A percentile compares a stretch with the other conserved stretches of the same genome.
These are phyloP conservation scores for Brassica balearica DNA, from an alignment of 441 rosid genomes.

Conservation along the genomic window DNA sequence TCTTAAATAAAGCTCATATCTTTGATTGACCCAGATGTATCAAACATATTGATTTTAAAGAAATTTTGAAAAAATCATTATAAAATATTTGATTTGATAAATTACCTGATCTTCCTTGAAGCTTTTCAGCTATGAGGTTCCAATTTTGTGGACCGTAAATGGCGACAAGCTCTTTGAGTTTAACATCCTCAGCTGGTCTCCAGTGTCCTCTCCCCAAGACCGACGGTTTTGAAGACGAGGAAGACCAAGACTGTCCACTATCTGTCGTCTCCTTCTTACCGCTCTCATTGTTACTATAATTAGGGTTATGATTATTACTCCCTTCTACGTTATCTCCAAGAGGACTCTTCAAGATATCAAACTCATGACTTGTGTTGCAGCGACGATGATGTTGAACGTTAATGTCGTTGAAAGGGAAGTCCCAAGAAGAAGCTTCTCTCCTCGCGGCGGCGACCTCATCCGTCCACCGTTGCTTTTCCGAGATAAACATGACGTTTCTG, in stretches of 20 bases:
- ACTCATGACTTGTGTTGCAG: constrained; percentile 36
- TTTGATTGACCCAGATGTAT: constrained; percentile 8
- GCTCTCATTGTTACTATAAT: constrained; percentile 36
- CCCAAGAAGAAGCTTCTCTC: constrained; percentile 43
- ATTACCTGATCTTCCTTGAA: constrained; percentile 90
- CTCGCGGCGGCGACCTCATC: constrained; percentile 39
- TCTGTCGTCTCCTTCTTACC: constrained; percentile 42
- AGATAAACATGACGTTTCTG: constrained; percentile 30
- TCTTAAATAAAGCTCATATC: constrained; percentile 9
- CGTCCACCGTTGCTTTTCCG: constrained; percentile 43
- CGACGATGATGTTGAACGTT: constrained; percentile 35
- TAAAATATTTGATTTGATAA: not conserved
- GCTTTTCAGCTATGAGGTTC: constrained; percentile 94
- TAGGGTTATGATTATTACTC: constrained; percentile 33
- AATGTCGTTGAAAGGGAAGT: constrained; percentile 38
- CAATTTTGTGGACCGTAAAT: constrained; percentile 95
- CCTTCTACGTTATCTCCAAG: constrained; percentile 36
- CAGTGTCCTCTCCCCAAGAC: constrained; percentile 79
- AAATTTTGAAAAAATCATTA: not conserved
- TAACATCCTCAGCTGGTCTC: constrained; percentile 93
- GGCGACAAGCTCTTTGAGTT: constrained; percentile 88
- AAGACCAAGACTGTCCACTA: constrained; percentile 44
- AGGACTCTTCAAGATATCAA: constrained; percentile 35
- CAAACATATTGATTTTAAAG: constrained; percentile 15
- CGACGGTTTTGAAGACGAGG: constrained; percentile 38